phyloP scores from a whole-genome alignment of 1,284 basidiomycete genomes.

The Pholiota adiposa region DNA sequence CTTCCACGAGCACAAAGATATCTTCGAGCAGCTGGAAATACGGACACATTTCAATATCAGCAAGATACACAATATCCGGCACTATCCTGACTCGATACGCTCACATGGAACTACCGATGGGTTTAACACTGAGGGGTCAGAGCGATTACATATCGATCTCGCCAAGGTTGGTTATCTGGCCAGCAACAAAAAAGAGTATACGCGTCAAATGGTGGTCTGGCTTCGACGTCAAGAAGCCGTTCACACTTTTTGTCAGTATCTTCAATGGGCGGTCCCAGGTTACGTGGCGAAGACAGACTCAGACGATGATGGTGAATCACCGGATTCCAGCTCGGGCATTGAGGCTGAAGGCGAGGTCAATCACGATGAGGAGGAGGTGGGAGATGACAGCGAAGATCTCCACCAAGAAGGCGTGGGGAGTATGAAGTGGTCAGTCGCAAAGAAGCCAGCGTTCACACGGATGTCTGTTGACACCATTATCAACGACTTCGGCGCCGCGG shows the following conservation, averaged over 20 bases:
- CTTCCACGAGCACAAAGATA: too few relatives aligned
- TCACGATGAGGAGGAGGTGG: background rate
- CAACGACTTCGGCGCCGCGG: background rate
- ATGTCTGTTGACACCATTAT: background rate
- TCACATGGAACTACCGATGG: conserved; percentile 33
- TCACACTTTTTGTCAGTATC: background rate
- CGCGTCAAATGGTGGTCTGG: conserved; percentile 19
- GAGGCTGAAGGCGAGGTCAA: background rate
- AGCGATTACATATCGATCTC: conserved; percentile 18
- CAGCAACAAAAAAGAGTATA: conserved; percentile 20
- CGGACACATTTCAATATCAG: conserved; percentile 39
- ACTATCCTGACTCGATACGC: conserved; percentile 34
- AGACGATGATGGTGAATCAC: background rate
- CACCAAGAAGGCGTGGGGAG: too few relatives aligned
- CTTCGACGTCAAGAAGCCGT: conserved; percentile 13
- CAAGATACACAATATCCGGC: conserved; percentile 24
- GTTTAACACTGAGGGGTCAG: conserved; percentile 33
- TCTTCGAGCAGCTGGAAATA: too few relatives aligned
- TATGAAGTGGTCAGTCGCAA: background rate
- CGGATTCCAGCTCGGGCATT: too few relatives aligned
- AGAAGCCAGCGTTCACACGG: background rate
- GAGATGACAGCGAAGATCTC: too few relatives aligned
- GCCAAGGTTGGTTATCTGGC: conserved; percentile 21
- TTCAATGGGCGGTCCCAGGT: conserved; percentile 2
- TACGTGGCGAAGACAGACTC: background rate